These are phyloP conservation scores for Trichoderma orchidacearum DNA, from an alignment of 495 filamentous ascomycete species.

Conservation along the genomic window DNA sequence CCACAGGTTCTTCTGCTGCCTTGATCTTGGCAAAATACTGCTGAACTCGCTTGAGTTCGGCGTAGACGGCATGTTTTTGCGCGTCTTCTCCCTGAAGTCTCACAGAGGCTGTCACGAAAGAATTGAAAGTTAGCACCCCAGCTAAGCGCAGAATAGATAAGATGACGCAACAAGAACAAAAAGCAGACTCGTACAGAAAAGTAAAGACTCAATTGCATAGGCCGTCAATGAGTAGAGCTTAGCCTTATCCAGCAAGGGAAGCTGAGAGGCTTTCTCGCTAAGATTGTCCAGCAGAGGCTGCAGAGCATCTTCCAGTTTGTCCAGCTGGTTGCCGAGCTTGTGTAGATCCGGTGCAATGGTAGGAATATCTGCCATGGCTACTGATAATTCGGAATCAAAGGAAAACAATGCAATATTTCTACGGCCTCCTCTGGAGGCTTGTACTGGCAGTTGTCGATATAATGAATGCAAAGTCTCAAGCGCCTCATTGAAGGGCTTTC, in stretches of 20 bases:
- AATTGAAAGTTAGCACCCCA: slow-evolving; percentile 13
- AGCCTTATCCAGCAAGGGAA: slow-evolving; percentile 86
- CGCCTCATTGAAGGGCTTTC: too few relatives aligned
- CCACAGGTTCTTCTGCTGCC: slow-evolving; percentile 34
- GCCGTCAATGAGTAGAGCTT: slow-evolving; percentile 75
- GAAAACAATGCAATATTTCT: neutral
- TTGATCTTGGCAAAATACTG: slow-evolving; percentile 94
- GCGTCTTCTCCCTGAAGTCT: slow-evolving; percentile 67
- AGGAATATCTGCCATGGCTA: slow-evolving; percentile 22
- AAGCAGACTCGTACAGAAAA: slow-evolving; percentile 55
- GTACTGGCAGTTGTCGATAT: too few relatives aligned
- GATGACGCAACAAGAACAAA: neutral
- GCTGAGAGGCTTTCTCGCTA: slow-evolving; percentile 52
- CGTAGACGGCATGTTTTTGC: slow-evolving; percentile 71
- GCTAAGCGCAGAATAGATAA: neutral
- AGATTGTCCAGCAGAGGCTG: slow-evolving; percentile 50
- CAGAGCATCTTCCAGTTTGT: slow-evolving; percentile 62
- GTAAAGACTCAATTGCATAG: slow-evolving; percentile 81
- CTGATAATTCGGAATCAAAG: neutral
- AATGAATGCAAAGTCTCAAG: too few relatives aligned
- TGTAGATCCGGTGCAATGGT: slow-evolving; percentile 43
- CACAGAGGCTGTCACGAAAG: slow-evolving; percentile 62
- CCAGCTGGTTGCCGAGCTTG: slow-evolving; percentile 59
- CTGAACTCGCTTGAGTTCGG: slow-evolving; percentile 70
- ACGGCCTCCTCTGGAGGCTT: too few relatives aligned